These are phyloP conservation scores for Platanthera zijinensis DNA, from an alignment of 106 monocot genomes.

Conservation along the genomic window DNA sequence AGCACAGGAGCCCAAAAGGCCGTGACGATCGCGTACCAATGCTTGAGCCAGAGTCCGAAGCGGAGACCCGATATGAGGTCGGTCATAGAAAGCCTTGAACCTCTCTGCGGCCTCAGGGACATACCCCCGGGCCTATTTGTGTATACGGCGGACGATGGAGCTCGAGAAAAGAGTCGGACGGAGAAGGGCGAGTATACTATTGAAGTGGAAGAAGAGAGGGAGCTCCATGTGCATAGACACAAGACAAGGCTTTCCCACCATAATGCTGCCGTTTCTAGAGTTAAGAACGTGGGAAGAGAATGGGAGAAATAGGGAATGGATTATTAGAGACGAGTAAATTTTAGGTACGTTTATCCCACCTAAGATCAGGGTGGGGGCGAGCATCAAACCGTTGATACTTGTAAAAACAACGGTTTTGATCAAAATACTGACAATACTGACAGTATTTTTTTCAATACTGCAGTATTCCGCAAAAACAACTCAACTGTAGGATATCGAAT, in stretches of 20 bases:
- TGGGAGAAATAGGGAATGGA: too few species aligned
- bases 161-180: not conserved
- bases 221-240: not conserved
- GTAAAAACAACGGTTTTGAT: too few species aligned
- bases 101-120: constrained; percentile 30
- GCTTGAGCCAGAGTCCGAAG: constrained; percentile 39
- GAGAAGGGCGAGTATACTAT: not conserved
- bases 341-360: too few species aligned
- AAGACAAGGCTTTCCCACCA: not conserved
- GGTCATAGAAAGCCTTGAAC: constrained; percentile 45
- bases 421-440: too few species aligned
- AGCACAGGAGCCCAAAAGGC: constrained; percentile 33
- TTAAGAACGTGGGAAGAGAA: too few species aligned
- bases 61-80: constrained; percentile 42
- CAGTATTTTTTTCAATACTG: too few species aligned
- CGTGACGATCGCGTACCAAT: constrained; percentile 42
- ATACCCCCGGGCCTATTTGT: constrained; percentile 34
- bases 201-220: not conserved
- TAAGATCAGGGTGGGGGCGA: too few species aligned
- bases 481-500: too few species aligned
- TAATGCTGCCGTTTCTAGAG: not conserved
- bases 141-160: constrained; percentile 10
- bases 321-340: too few species aligned
- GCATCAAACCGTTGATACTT: too few species aligned
- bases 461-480: too few species aligned